Evolutionary conservation across 202 grass and related monocot genomes (phyloP), one percentile per base, ranked within the genome.

Genomic region (Brachypodium distachyon): DNA sequence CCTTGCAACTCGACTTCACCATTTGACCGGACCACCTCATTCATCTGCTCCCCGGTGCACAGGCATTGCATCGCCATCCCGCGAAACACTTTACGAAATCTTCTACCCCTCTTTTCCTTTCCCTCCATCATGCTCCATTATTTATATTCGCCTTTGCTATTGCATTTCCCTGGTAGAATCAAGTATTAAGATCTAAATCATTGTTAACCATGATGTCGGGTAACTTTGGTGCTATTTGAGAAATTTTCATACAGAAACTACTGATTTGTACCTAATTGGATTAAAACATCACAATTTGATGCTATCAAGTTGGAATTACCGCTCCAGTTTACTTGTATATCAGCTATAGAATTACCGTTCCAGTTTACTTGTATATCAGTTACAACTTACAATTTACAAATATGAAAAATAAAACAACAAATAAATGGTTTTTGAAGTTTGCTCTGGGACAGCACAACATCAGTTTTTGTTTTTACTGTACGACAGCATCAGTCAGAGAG

Each of bases 41-140:
- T 83, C 29, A 72, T 76, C 82, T 98, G 96, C 74, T 99, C 89
- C 56, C 92, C 85, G 9, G 92, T 92, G 83, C 96, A 99, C 67
- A 95, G 78, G 73, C 92, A 99, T 70, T 99, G 89, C 91, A 96
- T 96, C 66, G 79, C 78, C 78, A 89, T 92, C 12, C 51, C 47
- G 56, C 48, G 38, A 56, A 85, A 56, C 11, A 69, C 62, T 4
- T 47, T 81, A 70, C 27, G 82, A 23, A 77, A 83, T 43, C 22
- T 83, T 13, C n/a, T n/a, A n/a, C 79, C 58, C 47, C 59, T 88
- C 29, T 61, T 27, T 83, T 87, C 56, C 61, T 77, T 84, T 73
- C 76, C 82, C 80, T 86, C 73, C 87, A 85, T 85, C 46, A 78
- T 77, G 69, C 29, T 73, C 75, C 71, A 76, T 76, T 52, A 80